Conservation (phyloP, 495 filamentous ascomycete genomes). For the Aspergillus sclerotiicarbonarius region DNA sequence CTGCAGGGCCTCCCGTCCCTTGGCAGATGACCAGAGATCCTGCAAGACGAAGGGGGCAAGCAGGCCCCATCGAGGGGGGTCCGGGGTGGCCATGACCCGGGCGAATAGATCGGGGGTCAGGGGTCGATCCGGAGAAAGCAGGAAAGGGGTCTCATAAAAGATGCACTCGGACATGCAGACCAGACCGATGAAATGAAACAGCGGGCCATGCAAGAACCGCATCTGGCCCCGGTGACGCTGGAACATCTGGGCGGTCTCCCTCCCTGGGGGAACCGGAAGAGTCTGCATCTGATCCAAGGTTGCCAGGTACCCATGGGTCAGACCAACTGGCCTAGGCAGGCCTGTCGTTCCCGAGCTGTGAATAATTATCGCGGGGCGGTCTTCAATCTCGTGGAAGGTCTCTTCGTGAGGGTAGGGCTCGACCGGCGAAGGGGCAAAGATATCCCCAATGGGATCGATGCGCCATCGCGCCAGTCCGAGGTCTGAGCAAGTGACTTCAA, state of each 20-base stretch:
- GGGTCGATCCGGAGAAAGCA: slow-evolving; percentile 11
- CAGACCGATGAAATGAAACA: slow-evolving; percentile 19
- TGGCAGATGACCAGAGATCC: not conserved
- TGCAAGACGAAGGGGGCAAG: not conserved
- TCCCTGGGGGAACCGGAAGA: slow-evolving; percentile 25
- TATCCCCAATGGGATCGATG: slow-evolving; percentile 23
- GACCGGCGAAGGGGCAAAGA: slow-evolving; percentile 5
- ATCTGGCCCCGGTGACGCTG: not conserved
- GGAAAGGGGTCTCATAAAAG: slow-evolving; percentile 14
- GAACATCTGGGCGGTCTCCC: not conserved
- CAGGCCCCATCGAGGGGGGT: slow-evolving; percentile 5
- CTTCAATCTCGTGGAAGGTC: slow-evolving; percentile 38
- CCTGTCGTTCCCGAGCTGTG: slow-evolving; percentile 61
- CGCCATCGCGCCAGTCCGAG: slow-evolving; percentile 9
- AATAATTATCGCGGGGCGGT: slow-evolving; percentile 42
- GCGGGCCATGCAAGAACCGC: slow-evolving; percentile 1
- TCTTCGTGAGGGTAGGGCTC: slow-evolving; percentile 22
- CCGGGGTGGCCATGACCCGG: slow-evolving; percentile 5
- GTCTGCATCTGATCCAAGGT: slow-evolving; percentile 34
- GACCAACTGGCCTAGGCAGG: slow-evolving; percentile 48
- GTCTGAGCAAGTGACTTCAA: not conserved
- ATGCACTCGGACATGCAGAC: slow-evolving; percentile 9
- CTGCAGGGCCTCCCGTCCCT: not conserved
- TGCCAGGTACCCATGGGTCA: slow-evolving; percentile 44
- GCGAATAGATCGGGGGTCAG: slow-evolving; percentile 5